Base-by-base conservation (phyloP, 495 filamentous ascomycete genomes). In the Barbatosphaeria neglecta region DNA sequence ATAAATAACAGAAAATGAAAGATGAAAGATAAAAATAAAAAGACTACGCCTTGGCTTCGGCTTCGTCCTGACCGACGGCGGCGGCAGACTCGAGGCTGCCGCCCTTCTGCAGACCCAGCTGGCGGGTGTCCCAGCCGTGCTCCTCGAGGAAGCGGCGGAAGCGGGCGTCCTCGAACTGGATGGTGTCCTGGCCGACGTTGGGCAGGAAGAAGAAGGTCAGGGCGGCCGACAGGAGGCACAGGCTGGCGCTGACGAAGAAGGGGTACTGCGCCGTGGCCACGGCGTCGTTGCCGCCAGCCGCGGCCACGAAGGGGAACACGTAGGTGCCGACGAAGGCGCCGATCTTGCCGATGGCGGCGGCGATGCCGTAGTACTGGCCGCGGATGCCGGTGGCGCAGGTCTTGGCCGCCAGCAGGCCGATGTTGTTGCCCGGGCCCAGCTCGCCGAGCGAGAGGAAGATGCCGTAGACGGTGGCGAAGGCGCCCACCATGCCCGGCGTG, bases 271-370 rank as follows among this genome's bases (percentile, higher is more conserved):
- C 88, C 13, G 70, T 69, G 8, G 74, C 66, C 0, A 70, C 60
- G 15, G 62, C 60, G 17, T 55, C 43, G 18, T 56, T 52, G 3
- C 74, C 75, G n/a, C 81, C 83, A 0, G 86, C 84, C 18, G 73
- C 65, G 37, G 79, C 70, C 44, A 90, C 82, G 44, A 83, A 70
- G 0, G 84, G 83, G 52, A 93, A 86, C 6, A 89, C 79, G 50
- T 84, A 86, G 15, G 83, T 84, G 33, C 90, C 90, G n/a, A 93
- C 78, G 55, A 95, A 95, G 7, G 87, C 90, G 16, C 90, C 90
- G 41, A 94, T 76, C 65, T 94, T 95, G 33, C 89, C 87, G 0
- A 81, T 50, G 0, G 89, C 89, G 1, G 89, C 89, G 1, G 88
- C 87, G 45, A 93, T 78, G 11, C 84, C 87, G 62, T 96, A 96